Conservation (phyloP, 768 basidiomycete species). For the Suillus weaverae region DNA sequence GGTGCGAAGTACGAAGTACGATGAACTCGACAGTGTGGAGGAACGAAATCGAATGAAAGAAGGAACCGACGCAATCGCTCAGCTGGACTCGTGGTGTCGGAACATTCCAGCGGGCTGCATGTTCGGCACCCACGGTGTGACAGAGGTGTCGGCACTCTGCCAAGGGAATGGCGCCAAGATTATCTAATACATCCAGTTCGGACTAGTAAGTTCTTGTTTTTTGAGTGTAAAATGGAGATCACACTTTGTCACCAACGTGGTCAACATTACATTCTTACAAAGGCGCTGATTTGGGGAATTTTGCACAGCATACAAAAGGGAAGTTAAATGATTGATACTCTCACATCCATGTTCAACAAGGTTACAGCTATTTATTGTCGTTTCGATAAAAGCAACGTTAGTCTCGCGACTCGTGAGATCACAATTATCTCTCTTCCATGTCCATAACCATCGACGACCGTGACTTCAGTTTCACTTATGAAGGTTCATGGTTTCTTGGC, state of each 20-base stretch:
- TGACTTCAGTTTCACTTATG: constrained; percentile 1
- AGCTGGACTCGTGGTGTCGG: too few relatives aligned
- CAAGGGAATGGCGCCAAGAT: not conserved
- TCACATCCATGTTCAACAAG: too few relatives aligned
- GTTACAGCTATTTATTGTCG: not conserved
- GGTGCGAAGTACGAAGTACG: too few relatives aligned
- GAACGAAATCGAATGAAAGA: too few relatives aligned
- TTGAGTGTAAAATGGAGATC: not conserved
- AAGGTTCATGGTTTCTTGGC: constrained; percentile 1
- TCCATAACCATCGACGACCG: constrained; percentile 6
- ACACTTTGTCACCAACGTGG: not conserved
- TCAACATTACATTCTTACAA: not conserved
- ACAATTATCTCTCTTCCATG: not conserved
- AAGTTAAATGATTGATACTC: not conserved
- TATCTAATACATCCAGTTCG: not conserved
- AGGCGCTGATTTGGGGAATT: not conserved
- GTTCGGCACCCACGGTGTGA: too few relatives aligned
- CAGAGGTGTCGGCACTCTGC: too few relatives aligned
- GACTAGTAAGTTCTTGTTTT: too few relatives aligned
- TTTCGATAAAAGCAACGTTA: not conserved
- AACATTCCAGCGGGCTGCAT: too few relatives aligned
- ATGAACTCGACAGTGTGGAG: too few relatives aligned
- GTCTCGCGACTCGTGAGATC: not conserved
- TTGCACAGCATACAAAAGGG: not conserved
- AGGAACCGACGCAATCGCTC: too few relatives aligned